These are phyloP conservation scores for Coemansia sp. DNA, from an alignment of 192 early-diverging fungal species.

Conservation along the genomic window DNA sequence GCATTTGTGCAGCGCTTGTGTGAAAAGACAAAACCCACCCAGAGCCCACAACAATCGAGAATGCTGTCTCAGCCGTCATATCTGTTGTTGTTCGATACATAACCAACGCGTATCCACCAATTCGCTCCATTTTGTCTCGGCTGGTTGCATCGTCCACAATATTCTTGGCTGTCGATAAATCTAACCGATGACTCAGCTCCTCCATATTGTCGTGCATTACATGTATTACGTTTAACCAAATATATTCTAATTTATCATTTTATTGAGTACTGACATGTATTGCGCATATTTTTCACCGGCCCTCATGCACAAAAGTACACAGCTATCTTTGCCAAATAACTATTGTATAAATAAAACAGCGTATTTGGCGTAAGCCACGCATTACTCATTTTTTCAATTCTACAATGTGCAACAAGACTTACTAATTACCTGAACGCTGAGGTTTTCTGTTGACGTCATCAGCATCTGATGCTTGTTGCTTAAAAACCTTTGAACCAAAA, in stretches of 20 bases:
- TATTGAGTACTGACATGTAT: neutral
- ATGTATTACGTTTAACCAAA: slow-evolving; percentile 65
- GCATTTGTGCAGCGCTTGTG: neutral
- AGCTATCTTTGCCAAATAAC: neutral
- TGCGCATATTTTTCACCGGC: neutral
- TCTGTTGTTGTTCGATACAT: slow-evolving; percentile 14
- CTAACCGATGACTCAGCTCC: slow-evolving; percentile 61
- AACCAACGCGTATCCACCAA: slow-evolving; percentile 6
- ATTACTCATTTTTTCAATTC: too few species aligned
- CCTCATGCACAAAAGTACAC: neutral
- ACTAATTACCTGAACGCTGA: too few species aligned
- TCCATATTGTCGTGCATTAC: slow-evolving; percentile 62
- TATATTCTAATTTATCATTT: neutral
- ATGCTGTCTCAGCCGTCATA: neutral
- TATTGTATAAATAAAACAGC: too few species aligned
- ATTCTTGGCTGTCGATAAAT: slow-evolving; percentile 87
- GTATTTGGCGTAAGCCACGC: too few species aligned
- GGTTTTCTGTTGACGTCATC: too few species aligned
- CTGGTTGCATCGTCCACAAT: slow-evolving; percentile 62
- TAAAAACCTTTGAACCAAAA: too few species aligned
- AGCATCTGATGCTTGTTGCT: too few species aligned
- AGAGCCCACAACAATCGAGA: slow-evolving; percentile 11
- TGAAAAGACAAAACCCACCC: slow-evolving; percentile 13
- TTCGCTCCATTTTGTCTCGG: slow-evolving; percentile 16
- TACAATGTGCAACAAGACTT: too few species aligned